These are phyloP conservation scores for Fraxinus anomala DNA, from an alignment of 257 asterid species.

Conservation along the genomic window DNA sequence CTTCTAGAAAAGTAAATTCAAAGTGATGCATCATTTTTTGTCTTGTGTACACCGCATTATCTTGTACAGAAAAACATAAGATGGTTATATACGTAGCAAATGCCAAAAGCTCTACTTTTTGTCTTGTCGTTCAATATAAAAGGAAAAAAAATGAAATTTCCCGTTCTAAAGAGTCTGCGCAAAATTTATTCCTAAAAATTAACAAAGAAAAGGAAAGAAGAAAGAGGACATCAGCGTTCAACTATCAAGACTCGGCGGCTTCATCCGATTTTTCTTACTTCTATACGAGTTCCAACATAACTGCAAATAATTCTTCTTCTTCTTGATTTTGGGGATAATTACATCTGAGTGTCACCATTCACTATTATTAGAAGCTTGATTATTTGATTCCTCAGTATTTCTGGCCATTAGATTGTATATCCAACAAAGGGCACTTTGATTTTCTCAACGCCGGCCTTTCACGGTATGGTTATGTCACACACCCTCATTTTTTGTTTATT, in stretches of 20 bases:
- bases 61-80: too few species aligned
- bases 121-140: not conserved
- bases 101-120: not conserved
- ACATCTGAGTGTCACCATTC: not conserved
- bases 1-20: too few species aligned
- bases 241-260: not conserved
- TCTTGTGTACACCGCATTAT: too few species aligned
- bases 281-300: not conserved
- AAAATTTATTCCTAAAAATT: not conserved
- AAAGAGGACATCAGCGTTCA: not conserved
- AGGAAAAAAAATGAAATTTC: too few species aligned
- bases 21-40: too few species aligned
- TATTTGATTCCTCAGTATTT: conserved; percentile 1
- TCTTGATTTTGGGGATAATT: not conserved
- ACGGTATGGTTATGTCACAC: conserved; percentile 26
- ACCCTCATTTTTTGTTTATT: conserved; percentile 18
- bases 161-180: not conserved
- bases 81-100: not conserved
- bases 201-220: not conserved
- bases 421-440: not conserved
- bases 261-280: not conserved
- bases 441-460: not conserved
- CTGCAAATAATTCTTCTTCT: not conserved
- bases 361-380: conserved; percentile 16
- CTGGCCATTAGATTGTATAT: not conserved